Evolutionary conservation across 192 early-diverging fungal species (phyloP).

Genomic region (Backusella parvicylindrica): DNA sequence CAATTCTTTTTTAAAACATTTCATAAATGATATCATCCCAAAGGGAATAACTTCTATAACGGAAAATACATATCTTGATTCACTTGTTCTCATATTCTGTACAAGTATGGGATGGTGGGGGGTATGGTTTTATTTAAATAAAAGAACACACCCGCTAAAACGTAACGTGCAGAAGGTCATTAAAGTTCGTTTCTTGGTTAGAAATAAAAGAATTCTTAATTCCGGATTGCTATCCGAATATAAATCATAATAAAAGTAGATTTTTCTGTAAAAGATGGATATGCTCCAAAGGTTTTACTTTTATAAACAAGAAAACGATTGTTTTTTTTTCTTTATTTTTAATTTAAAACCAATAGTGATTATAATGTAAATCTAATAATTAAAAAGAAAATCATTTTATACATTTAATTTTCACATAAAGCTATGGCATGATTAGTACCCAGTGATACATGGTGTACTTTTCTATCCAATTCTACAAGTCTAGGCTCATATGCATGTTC

Average conservation of each 20-base stretch:
- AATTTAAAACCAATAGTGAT: too few relatives aligned
- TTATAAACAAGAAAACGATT: not conserved
- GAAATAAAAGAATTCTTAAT: not conserved
- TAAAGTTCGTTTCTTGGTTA: not conserved
- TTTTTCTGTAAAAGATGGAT: not conserved
- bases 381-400: too few relatives aligned
- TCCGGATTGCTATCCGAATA: not conserved
- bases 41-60: too few relatives aligned
- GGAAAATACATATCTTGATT: too few relatives aligned
- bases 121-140: not conserved
- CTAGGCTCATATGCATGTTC: conserved; percentile 29
- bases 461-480: conserved; percentile 15
- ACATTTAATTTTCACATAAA: conserved; percentile 1
- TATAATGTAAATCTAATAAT: too few relatives aligned
- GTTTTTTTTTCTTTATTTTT: not conserved
- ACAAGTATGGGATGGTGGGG: too few relatives aligned
- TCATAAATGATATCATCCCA: too few relatives aligned
- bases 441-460: conserved; percentile 18
- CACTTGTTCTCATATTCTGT: too few relatives aligned
- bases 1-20: too few relatives aligned
- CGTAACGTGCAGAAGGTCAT: not conserved
- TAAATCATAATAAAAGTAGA: not conserved
- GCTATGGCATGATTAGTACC: conserved; percentile 30
- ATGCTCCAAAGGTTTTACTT: not conserved
- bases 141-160: not conserved